These are phyloP conservation scores for Pythium phragmiticola DNA, from an alignment of 352 stramenopile species.

Conservation along the genomic window DNA sequence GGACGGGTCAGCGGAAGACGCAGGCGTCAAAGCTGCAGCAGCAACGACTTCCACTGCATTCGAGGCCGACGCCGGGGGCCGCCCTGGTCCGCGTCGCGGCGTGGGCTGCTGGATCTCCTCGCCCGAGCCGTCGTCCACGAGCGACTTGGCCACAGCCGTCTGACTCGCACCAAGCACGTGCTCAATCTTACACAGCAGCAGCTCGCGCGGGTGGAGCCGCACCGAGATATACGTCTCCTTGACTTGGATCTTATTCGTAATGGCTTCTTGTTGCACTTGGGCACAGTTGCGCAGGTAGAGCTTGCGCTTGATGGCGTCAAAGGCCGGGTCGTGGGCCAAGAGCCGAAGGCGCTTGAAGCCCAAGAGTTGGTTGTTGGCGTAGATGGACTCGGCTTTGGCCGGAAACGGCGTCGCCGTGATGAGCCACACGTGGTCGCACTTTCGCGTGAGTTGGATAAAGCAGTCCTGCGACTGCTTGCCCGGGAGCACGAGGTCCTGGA, in stretches of 20 bases:
- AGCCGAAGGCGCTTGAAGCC: constrained; percentile 79
- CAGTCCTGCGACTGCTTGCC: constrained; percentile 76
- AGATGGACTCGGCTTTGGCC: constrained; percentile 74
- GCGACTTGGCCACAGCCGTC: constrained; percentile 30
- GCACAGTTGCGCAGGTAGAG: constrained; percentile 85
- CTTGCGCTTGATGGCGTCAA: constrained; percentile 88
- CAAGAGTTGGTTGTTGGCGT: constrained; percentile 87
- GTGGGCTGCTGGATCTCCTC: constrained; percentile 25
- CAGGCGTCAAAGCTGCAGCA: not conserved
- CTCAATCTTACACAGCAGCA: constrained; percentile 74
- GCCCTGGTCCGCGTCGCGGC: not conserved
- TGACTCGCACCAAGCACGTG: constrained; percentile 43
- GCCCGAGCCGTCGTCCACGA: constrained; percentile 43
- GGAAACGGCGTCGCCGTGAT: constrained; percentile 86
- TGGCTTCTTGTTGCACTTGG: constrained; percentile 78
- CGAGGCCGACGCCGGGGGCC: not conserved
- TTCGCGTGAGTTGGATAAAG: constrained; percentile 80
- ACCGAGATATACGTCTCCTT: constrained; percentile 75
- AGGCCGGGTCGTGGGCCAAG: constrained; percentile 63
- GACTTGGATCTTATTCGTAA: constrained; percentile 75
- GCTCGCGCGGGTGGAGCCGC: constrained; percentile 62
- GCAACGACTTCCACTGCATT: not conserved
- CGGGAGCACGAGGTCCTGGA: constrained; percentile 80
- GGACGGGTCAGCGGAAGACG: not conserved
- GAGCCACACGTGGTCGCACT: constrained; percentile 79